Conservation (phyloP, 441 rosid species). For the Corymbia calophylla region DNA sequence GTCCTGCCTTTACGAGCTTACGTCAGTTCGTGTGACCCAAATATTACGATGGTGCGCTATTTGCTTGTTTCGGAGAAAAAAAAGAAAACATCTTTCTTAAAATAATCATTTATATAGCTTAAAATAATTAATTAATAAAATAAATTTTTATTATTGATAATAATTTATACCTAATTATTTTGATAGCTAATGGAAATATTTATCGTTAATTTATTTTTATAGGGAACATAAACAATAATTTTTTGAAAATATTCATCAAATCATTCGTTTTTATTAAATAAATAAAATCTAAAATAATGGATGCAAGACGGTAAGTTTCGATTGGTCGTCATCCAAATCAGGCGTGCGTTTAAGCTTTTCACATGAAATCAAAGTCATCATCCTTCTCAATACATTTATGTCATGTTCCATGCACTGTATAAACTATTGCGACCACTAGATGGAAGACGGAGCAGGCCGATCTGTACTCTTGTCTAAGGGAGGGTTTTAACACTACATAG, state of each 20-base stretch:
- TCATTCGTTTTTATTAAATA: neutral
- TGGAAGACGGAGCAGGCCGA: neutral
- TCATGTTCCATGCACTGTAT: neutral
- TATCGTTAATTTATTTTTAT: too few species aligned
- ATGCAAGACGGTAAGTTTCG: neutral
- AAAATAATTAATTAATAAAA: neutral
- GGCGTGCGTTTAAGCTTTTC: neutral
- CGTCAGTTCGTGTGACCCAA: neutral
- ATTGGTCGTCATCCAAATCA: neutral
- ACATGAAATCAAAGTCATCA: neutral
- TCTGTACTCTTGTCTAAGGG: neutral
- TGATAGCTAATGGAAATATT: too few species aligned
- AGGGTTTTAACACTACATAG: neutral
- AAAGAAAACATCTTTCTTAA: accelerated
- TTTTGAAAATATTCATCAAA: too few species aligned
- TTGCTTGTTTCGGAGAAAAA: accelerated
- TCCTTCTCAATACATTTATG: neutral
- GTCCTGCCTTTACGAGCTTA: neutral
- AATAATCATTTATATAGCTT: neutral
- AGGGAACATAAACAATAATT: neutral
- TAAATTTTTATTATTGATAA: accelerated
- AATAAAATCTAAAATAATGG: neutral
- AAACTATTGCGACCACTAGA: neutral
- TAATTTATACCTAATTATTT: neutral
- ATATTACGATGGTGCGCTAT: neutral